A percentile compares a stretch with the other conserved stretches of the same genome.
These are phyloP conservation scores for Epichloe bromicola DNA, from an alignment of 2,329 filamentous ascomycete genomes.

Conservation along the genomic window DNA sequence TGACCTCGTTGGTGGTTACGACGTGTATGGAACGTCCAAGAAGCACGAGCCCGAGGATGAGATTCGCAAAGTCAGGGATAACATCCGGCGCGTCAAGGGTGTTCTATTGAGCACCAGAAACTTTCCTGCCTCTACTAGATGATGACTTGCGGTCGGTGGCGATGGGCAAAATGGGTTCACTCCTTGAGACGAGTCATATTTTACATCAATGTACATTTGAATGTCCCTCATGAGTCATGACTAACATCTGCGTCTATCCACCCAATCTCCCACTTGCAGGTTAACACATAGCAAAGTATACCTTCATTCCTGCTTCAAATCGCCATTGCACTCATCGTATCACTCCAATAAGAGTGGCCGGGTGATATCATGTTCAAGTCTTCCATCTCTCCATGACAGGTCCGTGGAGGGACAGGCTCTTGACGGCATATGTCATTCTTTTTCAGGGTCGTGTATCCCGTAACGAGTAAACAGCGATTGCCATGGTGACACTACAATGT, in stretches of 20 bases:
- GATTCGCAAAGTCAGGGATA: slow-evolving; percentile 58
- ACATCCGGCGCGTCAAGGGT: slow-evolving; percentile 69
- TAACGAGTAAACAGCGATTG: slow-evolving; percentile 24
- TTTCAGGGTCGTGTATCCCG: slow-evolving; percentile 14
- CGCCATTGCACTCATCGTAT: no score
- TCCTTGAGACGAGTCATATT: background rate
- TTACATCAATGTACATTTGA: background rate
- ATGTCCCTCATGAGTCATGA: background rate
- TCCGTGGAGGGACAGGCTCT: background rate
- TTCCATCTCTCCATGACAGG: no score
- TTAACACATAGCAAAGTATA: background rate
- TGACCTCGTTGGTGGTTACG: slow-evolving; percentile 25
- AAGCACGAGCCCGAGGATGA: slow-evolving; percentile 51
- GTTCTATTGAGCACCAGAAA: slow-evolving; percentile 61
- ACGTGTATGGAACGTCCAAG: slow-evolving; percentile 30
- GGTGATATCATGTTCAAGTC: background rate
- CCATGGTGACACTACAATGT: slow-evolving; percentile 34
- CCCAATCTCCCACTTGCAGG: no score
- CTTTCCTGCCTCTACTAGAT: slow-evolving; percentile 43
- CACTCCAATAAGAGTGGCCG: no score
- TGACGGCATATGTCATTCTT: background rate
- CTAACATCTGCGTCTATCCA: background rate
- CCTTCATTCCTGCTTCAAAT: background rate
- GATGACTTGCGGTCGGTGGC: background rate
- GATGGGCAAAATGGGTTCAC: background rate